Conservation (phyloP, 208 protist genomes). For the Leishmania aethiopica region DNA sequence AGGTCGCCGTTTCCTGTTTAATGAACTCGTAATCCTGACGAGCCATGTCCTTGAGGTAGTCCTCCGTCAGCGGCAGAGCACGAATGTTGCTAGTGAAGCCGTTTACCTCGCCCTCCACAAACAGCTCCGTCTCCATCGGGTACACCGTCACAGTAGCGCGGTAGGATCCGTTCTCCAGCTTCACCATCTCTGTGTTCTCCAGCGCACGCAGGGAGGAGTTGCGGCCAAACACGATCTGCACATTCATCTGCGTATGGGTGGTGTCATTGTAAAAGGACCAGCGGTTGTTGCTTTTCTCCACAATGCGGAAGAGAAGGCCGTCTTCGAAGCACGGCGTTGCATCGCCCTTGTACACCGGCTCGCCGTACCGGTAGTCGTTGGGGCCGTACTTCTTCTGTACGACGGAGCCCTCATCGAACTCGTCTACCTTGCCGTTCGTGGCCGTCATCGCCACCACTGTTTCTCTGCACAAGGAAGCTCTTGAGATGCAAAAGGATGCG, state of each 20-base stretch:
- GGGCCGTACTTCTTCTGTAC: slow-evolving; percentile 38
- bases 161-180: slow-evolving; percentile 47
- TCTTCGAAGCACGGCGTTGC: slow-evolving; percentile 67
- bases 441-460: slow-evolving; percentile 6
- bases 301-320: slow-evolving; percentile 76
- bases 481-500: not conserved
- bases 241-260: slow-evolving; percentile 68
- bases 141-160: slow-evolving; percentile 67
- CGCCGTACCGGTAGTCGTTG: slow-evolving; percentile 34
- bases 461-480: not conserved
- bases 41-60: slow-evolving; percentile 70
- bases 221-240: slow-evolving; percentile 73
- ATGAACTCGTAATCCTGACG: slow-evolving; percentile 57
- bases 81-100: slow-evolving; percentile 74
- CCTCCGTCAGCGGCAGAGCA: slow-evolving; percentile 56
- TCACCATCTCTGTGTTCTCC: slow-evolving; percentile 59
- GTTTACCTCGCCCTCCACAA: slow-evolving; percentile 59
- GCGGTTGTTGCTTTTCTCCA: slow-evolving; percentile 55
- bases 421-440: slow-evolving; percentile 53
- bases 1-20: slow-evolving; percentile 48
- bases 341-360: slow-evolving; percentile 56
- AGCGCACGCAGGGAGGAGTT: slow-evolving; percentile 62
- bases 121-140: slow-evolving; percentile 79
- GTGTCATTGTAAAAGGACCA: slow-evolving; percentile 92
- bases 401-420: slow-evolving; percentile 82